A percentile compares a stretch with the other conserved stretches of the same genome.
Conservation (phyloP, 495 filamentous ascomycete species). For the Tuber calosporum region DNA sequence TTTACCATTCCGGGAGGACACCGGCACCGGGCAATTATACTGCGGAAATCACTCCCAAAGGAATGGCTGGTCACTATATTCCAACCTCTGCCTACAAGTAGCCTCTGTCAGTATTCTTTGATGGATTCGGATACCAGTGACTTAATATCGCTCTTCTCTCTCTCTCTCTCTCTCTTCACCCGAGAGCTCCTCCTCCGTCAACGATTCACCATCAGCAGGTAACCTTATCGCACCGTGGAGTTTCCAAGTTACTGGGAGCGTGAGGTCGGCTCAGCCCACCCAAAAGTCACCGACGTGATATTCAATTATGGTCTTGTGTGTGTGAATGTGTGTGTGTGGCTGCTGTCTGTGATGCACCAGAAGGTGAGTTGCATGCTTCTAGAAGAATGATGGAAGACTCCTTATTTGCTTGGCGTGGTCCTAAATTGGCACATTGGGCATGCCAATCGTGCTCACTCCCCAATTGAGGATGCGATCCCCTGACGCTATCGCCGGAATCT, state of each 20-base stretch:
- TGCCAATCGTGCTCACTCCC: slow-evolving; percentile 32
- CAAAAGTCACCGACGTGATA: slow-evolving; percentile 5
- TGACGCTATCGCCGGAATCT: slow-evolving; percentile 36
- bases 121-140: neutral
- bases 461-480: slow-evolving; percentile 27
- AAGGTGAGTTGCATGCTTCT: slow-evolving; percentile 36
- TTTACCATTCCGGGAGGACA: neutral
- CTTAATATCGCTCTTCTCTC: neutral
- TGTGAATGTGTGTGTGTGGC: neutral
- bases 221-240: slow-evolving; percentile 28
- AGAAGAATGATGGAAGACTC: slow-evolving; percentile 34
- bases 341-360: slow-evolving; percentile 17
- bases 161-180: neutral
- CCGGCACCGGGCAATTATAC: neutral
- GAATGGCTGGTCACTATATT: neutral
- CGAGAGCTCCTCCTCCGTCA: neutral
- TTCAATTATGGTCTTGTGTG: neutral
- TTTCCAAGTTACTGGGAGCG: slow-evolving; percentile 22
- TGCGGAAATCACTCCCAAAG: neutral
- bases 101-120: neutral
- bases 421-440: slow-evolving; percentile 32
- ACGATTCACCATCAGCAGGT: neutral
- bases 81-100: neutral
- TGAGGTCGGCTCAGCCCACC: slow-evolving; percentile 31
- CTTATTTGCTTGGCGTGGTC: slow-evolving; percentile 28